Evolutionary conservation across 305 asterid species (phyloP).

Genomic region (Rubia peregrina): DNA sequence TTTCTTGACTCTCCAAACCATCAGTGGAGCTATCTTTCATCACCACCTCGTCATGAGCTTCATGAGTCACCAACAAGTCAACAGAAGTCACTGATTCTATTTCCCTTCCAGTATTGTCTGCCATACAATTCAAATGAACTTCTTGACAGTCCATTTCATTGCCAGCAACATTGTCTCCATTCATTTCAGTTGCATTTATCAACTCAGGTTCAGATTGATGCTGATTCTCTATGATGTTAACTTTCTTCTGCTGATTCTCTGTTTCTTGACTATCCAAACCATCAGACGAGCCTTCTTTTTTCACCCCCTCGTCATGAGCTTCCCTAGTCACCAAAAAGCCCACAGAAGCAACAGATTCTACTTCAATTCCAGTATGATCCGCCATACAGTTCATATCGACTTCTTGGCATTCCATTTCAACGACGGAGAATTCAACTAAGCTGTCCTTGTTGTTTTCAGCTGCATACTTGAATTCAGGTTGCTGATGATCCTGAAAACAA

Average conservation of each 20-base stretch:
- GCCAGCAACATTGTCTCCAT: not conserved
- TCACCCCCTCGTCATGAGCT: not conserved
- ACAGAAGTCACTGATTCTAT: not conserved
- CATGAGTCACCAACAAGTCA: not conserved
- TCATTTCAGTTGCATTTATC: not conserved
- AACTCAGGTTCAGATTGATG: not conserved
- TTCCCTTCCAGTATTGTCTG: not conserved
- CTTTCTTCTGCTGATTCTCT: not conserved
- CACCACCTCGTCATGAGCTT: not conserved
- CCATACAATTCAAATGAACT: not conserved
- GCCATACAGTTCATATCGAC: not conserved
- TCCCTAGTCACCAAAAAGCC: not conserved
- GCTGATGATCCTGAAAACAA: not conserved
- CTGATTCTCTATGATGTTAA: not conserved
- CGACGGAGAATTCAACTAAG: not conserved
- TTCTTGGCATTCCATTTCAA: not conserved
- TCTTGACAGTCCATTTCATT: not conserved
- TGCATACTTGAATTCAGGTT: not conserved
- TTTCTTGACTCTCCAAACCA: not conserved
- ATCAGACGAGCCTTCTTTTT: constrained; percentile 5
- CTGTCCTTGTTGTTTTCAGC: not conserved
- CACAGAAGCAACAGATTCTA: not conserved
- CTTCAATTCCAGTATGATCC: not conserved
- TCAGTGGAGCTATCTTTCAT: not conserved
- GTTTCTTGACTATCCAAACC: not conserved